Evolutionary conservation across 768 basidiomycete species (phyloP).

Genomic region (Gelatoporia subvermispora): DNA sequence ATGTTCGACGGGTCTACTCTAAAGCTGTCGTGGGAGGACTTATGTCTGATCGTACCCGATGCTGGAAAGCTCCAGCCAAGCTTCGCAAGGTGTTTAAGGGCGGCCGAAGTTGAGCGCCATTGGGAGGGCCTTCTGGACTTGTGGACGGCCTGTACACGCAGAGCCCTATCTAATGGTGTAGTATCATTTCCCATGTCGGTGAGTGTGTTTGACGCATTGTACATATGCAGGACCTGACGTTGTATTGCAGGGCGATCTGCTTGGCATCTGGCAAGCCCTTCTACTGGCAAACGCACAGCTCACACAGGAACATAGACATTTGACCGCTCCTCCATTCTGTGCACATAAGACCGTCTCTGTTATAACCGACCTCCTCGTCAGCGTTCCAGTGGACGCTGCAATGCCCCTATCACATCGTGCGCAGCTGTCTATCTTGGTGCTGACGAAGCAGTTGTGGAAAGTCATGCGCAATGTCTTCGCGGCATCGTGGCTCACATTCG

Average conservation of each 20-base stretch:
- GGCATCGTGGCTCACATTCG: conserved; percentile 32
- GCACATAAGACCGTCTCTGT: conserved; percentile 30
- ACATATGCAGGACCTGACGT: background rate
- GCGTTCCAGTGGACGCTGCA: background rate
- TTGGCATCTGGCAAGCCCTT: conserved; percentile 51
- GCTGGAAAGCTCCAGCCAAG: conserved; percentile 21
- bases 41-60: conserved; percentile 24
- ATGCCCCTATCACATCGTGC: background rate
- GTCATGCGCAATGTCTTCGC: conserved; percentile 46
- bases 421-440: conserved; percentile 21
- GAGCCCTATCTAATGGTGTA: conserved; percentile 8
- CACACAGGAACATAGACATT: conserved; percentile 33
- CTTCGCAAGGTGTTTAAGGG: conserved; percentile 29
- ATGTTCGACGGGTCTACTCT: conserved; percentile 46
- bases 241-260: conserved; percentile 31
- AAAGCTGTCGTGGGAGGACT: conserved; percentile 18
- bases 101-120: conserved; percentile 33
- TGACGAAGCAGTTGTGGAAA: conserved; percentile 46
- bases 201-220: background rate
- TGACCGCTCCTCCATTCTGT: conserved; percentile 30
- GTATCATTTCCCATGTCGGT: background rate
- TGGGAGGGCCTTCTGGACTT: conserved; percentile 34
- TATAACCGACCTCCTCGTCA: conserved; percentile 13
- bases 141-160: conserved; percentile 15
- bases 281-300: conserved; percentile 46